A percentile compares a stretch with the other conserved stretches of the same genome.
phyloP scores from a whole-genome alignment of 805 yeast species.

The Kazachstania viticola region DNA sequence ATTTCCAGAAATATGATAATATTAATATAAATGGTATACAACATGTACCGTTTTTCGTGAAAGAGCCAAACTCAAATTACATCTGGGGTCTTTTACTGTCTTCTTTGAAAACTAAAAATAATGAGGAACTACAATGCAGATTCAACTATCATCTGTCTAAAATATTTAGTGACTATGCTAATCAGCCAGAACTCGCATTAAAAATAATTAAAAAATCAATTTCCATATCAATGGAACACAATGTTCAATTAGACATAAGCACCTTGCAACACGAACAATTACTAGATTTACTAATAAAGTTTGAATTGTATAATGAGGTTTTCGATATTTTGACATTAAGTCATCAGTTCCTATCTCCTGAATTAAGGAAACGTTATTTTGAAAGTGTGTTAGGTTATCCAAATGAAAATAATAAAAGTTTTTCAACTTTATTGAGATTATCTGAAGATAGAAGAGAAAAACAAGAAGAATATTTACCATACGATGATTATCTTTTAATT shows the following conservation, averaged over 20 bases:
- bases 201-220: conserved; percentile 21
- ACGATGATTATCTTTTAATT: conserved; percentile 17
- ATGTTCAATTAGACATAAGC: conserved; percentile 4
- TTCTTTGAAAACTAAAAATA: conserved; percentile 9
- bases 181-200: conserved; percentile 14
- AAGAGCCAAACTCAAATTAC: conserved; percentile 2
- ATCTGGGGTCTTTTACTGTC: conserved; percentile 17
- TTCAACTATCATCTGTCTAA: conserved; percentile 19
- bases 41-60: conserved; percentile 3
- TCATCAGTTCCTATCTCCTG: conserved; percentile 12
- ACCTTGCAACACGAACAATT: conserved; percentile 19
- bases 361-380: conserved; percentile 16
- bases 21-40: conserved; percentile 1
- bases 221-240: conserved; percentile 12
- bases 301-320: conserved; percentile 19
- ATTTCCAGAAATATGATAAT: conserved; percentile 18
- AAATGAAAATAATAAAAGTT: conserved; percentile 11
- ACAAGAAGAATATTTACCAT: conserved; percentile 7
- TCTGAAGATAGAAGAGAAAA: conserved; percentile 4
- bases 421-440: conserved; percentile 14
- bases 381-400: conserved; percentile 8
- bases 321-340: conserved; percentile 23
- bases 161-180: conserved; percentile 13
- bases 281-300: conserved; percentile 17
- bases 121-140: conserved; percentile 11